Conservation (phyloP, 305 asterid species). For the Coffea humblotiana region DNA sequence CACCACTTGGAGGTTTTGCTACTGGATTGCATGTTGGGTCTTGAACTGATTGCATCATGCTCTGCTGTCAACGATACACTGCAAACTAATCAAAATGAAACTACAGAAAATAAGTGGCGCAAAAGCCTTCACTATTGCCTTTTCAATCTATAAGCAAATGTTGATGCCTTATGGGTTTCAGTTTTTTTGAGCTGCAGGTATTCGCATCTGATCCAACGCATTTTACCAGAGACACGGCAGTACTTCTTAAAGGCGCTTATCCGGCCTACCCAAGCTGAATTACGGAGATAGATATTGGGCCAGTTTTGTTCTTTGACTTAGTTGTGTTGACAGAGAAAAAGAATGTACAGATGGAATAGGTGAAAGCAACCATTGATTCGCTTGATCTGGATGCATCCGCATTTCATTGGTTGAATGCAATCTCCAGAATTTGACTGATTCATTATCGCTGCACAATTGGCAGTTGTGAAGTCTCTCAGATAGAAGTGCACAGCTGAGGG, state of each 20-base stretch:
- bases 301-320: constrained; percentile 56
- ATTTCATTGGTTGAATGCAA: constrained; percentile 32
- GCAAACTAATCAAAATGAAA: not conserved
- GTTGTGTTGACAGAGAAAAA: constrained; percentile 37
- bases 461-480: constrained; percentile 5
- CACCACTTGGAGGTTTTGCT: not conserved
- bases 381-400: constrained; percentile 40
- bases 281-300: constrained; percentile 39
- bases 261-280: constrained; percentile 57
- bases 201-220: constrained; percentile 62
- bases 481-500: not conserved
- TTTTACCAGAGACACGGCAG: constrained; percentile 74
- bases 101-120: not conserved
- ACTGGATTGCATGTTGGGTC: not conserved
- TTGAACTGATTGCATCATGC: not conserved
- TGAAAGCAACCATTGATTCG: constrained; percentile 40
- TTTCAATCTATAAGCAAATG: not conserved
- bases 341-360: constrained; percentile 59
- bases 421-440: constrained; percentile 28
- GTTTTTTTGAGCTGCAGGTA: constrained; percentile 54
- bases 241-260: constrained; percentile 73
- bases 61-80: not conserved
- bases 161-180: not conserved
- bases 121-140: not conserved
- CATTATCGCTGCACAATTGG: constrained; percentile 17